Conservation (phyloP, 164 flowering plant species). For the Vitis vinifera region ASM3070453v1 NC_081807.1:5078001-5078500, state of each 20-base stretch:
- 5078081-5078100: slow-evolving; percentile 56
- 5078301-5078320: slow-evolving; percentile 71
- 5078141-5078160: slow-evolving; percentile 51
- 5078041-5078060: slow-evolving; percentile 62
- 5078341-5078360: slow-evolving; percentile 72
- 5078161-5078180: slow-evolving; percentile 52
- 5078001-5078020: slow-evolving; percentile 78
- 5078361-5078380: slow-evolving; percentile 49
- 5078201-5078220: slow-evolving; percentile 69
- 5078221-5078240: slow-evolving; percentile 79
- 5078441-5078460: slow-evolving; percentile 75
- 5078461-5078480: slow-evolving; percentile 77
- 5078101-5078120: slow-evolving; percentile 77
- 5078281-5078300: slow-evolving; percentile 62
- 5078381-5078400: slow-evolving; percentile 75
- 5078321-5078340: slow-evolving; percentile 76
- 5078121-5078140: slow-evolving; percentile 65
- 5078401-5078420: slow-evolving; percentile 75
- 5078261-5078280: slow-evolving; percentile 69
- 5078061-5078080: slow-evolving; percentile 49
- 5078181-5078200: slow-evolving; percentile 63
- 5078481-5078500: slow-evolving; percentile 59
- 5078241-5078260: slow-evolving; percentile 52
- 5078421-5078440: slow-evolving; percentile 86
- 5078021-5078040: slow-evolving; percentile 64